These are phyloP conservation scores for Echinosophora koreensis DNA, from an alignment of 306 rosid genomes.

Conservation along the genomic window DNA sequence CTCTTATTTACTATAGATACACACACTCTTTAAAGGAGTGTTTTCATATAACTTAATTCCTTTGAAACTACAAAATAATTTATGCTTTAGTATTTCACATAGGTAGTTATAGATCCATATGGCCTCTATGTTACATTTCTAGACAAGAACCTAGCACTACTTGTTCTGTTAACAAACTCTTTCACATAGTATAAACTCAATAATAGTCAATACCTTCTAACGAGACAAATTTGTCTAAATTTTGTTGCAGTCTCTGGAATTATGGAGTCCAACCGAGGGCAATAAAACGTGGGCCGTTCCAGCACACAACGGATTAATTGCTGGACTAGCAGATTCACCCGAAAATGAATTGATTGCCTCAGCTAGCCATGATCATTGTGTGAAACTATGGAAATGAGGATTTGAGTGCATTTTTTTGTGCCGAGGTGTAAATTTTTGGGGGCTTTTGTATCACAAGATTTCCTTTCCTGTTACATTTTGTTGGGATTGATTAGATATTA, in stretches of 20 bases:
- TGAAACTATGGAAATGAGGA: conserved; percentile 70
- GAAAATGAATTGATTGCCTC: conserved; percentile 65
- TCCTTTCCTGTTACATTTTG: conserved; percentile 25
- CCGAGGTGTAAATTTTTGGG: conserved; percentile 7
- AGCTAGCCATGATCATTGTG: conserved; percentile 63
- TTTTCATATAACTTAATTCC: not conserved
- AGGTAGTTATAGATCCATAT: not conserved
- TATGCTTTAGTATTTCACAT: not conserved
- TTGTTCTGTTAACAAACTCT: not conserved
- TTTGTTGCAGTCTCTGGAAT: conserved; percentile 57
- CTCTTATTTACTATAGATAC: too few species aligned
- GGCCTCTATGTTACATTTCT: not conserved
- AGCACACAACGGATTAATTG: conserved; percentile 62
- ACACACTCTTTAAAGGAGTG: too few species aligned
- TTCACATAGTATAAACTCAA: conserved; percentile 24
- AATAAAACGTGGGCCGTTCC: conserved; percentile 44
- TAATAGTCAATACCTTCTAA: not conserved
- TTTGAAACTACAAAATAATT: conserved; percentile 16
- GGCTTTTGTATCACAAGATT: conserved; percentile 15
- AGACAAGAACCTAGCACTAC: conserved; percentile 9
- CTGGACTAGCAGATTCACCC: conserved; percentile 55
- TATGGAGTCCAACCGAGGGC: conserved; percentile 60
- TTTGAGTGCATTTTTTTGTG: conserved; percentile 1
- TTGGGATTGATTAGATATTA: conserved; percentile 17
- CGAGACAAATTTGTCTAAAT: not conserved